These are phyloP conservation scores for Rubia yunnanensis DNA, from an alignment of 257 asterid genomes.

Conservation along the genomic window DNA sequence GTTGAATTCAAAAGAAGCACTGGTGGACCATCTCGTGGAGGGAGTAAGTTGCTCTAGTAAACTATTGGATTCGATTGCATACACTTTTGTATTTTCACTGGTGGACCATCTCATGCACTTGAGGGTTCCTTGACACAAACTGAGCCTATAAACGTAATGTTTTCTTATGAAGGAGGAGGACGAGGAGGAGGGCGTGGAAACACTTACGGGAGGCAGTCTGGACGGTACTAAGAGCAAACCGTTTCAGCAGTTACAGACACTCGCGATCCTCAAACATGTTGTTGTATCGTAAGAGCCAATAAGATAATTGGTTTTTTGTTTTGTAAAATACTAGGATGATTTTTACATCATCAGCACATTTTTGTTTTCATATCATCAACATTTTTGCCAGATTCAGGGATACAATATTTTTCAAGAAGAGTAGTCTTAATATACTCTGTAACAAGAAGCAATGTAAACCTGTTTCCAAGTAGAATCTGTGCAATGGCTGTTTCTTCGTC, in stretches of 20 bases:
- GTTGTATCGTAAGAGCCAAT: background rate
- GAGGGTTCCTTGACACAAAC: background rate
- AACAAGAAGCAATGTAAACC: no score
- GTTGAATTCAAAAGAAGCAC: conserved; percentile 64
- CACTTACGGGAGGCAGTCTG: conserved; percentile 37
- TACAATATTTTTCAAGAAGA: no score
- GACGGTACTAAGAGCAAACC: conserved; percentile 14
- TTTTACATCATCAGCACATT: no score
- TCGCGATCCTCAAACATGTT: background rate
- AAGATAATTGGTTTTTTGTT: background rate
- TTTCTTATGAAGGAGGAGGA: conserved; percentile 40
- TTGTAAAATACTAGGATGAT: no score
- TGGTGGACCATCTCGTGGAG: conserved; percentile 53
- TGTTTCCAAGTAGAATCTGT: background rate
- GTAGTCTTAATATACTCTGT: no score
- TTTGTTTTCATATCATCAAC: no score
- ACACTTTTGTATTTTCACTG: background rate
- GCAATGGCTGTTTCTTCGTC: background rate
- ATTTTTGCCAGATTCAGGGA: no score
- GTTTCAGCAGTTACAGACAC: background rate
- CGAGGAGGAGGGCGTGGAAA: conserved; percentile 49
- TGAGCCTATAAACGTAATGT: background rate
- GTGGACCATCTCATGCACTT: background rate
- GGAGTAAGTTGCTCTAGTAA: conserved; percentile 39
- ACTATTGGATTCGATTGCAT: no score